Conservation (phyloP, 441 rosid genomes). For the Theobroma grandiflorum region DNA sequence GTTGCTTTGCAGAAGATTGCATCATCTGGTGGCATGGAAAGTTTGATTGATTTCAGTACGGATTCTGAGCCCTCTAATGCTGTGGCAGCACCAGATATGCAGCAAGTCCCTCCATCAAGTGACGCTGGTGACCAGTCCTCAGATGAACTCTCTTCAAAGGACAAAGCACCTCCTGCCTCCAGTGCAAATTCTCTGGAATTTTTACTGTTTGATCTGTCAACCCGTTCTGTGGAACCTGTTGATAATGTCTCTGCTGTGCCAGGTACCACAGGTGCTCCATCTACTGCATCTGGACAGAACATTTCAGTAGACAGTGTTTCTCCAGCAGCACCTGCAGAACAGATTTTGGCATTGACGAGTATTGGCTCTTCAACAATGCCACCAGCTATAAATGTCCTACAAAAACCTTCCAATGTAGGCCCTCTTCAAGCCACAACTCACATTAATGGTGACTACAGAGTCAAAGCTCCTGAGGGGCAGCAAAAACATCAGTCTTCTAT, state of each 20-base stretch:
- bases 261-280: slow-evolving; percentile 30
- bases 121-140: slow-evolving; percentile 42
- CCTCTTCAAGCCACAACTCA: slow-evolving; percentile 26
- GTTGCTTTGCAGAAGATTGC: slow-evolving; percentile 47
- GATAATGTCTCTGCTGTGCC: slow-evolving; percentile 30
- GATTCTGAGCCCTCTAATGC: slow-evolving; percentile 41
- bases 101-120: slow-evolving; percentile 35
- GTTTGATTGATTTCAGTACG: slow-evolving; percentile 51
- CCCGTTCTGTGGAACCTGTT: slow-evolving; percentile 40
- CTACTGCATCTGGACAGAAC: slow-evolving; percentile 31
- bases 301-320: slow-evolving; percentile 24
- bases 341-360: slow-evolving; percentile 23
- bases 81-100: slow-evolving; percentile 30
- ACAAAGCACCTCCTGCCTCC: slow-evolving; percentile 41
- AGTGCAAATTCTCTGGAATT: slow-evolving; percentile 62
- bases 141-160: slow-evolving; percentile 36
- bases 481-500: slow-evolving; percentile 41
- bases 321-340: slow-evolving; percentile 25
- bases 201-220: slow-evolving; percentile 66
- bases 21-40: slow-evolving; percentile 42
- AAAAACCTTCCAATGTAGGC: slow-evolving; percentile 36
- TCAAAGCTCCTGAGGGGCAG: slow-evolving; percentile 30
- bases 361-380: slow-evolving; percentile 29
- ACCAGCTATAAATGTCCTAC: slow-evolving; percentile 33
- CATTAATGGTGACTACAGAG: slow-evolving; percentile 26